phyloP scores from a whole-genome alignment of 805 yeast species.

The Candida glaebosa region DNA sequence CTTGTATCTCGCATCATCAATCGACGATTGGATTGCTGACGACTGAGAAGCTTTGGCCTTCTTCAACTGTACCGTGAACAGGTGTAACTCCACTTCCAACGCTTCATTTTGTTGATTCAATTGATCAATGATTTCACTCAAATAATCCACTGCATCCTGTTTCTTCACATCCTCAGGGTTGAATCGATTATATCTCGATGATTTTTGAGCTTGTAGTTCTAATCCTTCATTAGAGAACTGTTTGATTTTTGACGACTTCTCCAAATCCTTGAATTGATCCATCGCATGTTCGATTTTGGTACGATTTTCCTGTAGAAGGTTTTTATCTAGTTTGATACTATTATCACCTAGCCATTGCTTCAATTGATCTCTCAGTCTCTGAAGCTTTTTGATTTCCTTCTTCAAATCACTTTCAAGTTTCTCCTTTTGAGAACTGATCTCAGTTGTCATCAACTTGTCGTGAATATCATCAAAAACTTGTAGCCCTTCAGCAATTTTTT shows the following conservation, averaged over 20 bases:
- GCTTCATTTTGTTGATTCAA: conserved; percentile 77
- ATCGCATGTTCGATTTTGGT: conserved; percentile 79
- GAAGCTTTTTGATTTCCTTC: conserved; percentile 91
- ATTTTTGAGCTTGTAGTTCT: conserved; percentile 50
- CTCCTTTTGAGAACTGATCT: conserved; percentile 85
- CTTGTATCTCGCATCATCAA: conserved; percentile 59
- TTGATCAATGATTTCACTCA: conserved; percentile 72
- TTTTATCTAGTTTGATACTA: conserved; percentile 74
- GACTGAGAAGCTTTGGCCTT: conserved; percentile 52
- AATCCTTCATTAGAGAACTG: conserved; percentile 93
- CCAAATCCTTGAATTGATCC: conserved; percentile 95
- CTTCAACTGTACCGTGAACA: conserved; percentile 31
- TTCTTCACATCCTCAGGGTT: conserved; percentile 83
- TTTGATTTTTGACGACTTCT: conserved; percentile 87
- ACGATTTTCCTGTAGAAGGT: conserved; percentile 53
- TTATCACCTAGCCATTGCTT: conserved; percentile 91
- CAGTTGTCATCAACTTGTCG: conserved; percentile 78
- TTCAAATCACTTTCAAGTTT: conserved; percentile 89
- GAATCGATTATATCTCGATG: conserved; percentile 24
- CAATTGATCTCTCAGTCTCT: conserved; percentile 90
- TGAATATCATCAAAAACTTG: conserved; percentile 80
- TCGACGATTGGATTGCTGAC: conserved; percentile 42
- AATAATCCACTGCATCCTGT: conserved; percentile 65
- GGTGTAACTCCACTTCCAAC: conserved; percentile 62
- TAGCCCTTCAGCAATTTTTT: conserved; percentile 86